phyloP scores from a whole-genome alignment of 768 basidiomycete genomes.

The Porphyrellus cyaneotinctus region DNA sequence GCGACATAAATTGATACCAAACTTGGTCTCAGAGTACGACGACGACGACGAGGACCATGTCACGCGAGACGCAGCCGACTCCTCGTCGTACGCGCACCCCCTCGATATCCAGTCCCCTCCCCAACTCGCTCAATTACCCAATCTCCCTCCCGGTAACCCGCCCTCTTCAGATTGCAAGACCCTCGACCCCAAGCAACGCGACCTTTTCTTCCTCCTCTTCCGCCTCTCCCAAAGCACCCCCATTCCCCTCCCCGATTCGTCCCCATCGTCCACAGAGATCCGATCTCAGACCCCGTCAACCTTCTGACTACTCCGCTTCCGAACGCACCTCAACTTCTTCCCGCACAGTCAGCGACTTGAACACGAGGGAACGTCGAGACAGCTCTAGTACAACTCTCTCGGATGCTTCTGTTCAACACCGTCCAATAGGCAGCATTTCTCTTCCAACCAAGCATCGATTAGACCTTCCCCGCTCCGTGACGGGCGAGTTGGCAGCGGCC shows the following conservation, averaged over 20 bases:
- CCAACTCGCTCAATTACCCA: slow-evolving; percentile 31
- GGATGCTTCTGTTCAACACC: slow-evolving; percentile 37
- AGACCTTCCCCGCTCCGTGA: slow-evolving; percentile 15
- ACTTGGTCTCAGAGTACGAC: slow-evolving; percentile 8
- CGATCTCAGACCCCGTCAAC: slow-evolving; percentile 52
- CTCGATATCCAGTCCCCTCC: slow-evolving; percentile 39
- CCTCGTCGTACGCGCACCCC: slow-evolving; percentile 47
- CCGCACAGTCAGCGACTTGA: slow-evolving; percentile 27
- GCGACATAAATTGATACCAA: background rate
- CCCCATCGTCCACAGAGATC: slow-evolving; percentile 67
- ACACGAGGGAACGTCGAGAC: slow-evolving; percentile 40
- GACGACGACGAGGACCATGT: slow-evolving; percentile 43
- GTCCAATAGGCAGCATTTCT: slow-evolving; percentile 27
- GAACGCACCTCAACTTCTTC: slow-evolving; percentile 49
- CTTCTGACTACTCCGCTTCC: slow-evolving; percentile 50
- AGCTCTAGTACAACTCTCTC: slow-evolving; percentile 48
- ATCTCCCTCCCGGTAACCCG: slow-evolving; percentile 39
- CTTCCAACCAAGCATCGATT: slow-evolving; percentile 14
- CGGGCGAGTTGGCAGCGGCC: slow-evolving; percentile 14
- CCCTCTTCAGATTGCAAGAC: slow-evolving; percentile 60
- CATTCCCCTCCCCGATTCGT: slow-evolving; percentile 43
- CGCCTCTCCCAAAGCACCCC: slow-evolving; percentile 35
- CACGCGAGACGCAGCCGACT: slow-evolving; percentile 33
- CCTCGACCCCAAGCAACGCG: slow-evolving; percentile 48
- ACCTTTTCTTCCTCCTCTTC: slow-evolving; percentile 27